A percentile compares a stretch with the other conserved stretches of the same genome.
phyloP scores from a whole-genome alignment of 345 rosid species.

The Citrus hindsii region DNA sequence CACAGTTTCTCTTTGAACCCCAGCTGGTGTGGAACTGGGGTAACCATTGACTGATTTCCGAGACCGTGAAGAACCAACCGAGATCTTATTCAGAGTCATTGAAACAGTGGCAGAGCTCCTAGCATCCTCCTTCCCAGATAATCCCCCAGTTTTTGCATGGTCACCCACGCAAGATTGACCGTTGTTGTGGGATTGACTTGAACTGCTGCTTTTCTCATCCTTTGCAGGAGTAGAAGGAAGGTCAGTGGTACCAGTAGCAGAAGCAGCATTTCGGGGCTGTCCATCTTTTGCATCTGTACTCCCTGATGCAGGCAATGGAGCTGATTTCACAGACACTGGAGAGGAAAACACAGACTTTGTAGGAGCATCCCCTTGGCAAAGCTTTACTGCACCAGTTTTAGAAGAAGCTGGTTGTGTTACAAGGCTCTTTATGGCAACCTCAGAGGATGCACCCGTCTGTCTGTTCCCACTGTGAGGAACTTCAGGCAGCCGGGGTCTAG shows the following conservation, averaged over 20 bases:
- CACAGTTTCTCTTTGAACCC: constrained; percentile 48
- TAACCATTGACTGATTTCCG: constrained; percentile 58
- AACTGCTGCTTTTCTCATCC: constrained; percentile 80
- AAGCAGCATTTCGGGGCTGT: constrained; percentile 34
- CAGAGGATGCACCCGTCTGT: constrained; percentile 52
- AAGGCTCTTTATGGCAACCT: constrained; percentile 58
- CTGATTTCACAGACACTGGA: constrained; percentile 53
- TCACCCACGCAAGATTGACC: constrained; percentile 72
- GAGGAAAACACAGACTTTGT: constrained; percentile 49
- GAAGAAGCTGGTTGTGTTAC: constrained; percentile 52
- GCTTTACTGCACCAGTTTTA: constrained; percentile 53
- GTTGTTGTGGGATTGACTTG: constrained; percentile 82
- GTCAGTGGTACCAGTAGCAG: constrained; percentile 36
- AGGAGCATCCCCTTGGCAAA: constrained; percentile 44
- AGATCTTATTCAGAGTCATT: constrained; percentile 31
- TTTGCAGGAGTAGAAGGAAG: constrained; percentile 35
- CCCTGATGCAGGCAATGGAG: constrained; percentile 42
- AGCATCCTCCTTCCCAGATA: constrained; percentile 59
- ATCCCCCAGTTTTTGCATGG: constrained; percentile 51
- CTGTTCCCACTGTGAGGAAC: constrained; percentile 52
- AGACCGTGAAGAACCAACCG: constrained; percentile 48
- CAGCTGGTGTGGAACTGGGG: constrained; percentile 32
- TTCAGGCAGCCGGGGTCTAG: constrained; percentile 62
- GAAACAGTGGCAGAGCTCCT: constrained; percentile 65
- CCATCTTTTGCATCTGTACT: constrained; percentile 49